A percentile compares a stretch with the other conserved stretches of the same genome.
phyloP scores from a whole-genome alignment of 805 yeast species.

The Wickerhamiella parazyma region DNA sequence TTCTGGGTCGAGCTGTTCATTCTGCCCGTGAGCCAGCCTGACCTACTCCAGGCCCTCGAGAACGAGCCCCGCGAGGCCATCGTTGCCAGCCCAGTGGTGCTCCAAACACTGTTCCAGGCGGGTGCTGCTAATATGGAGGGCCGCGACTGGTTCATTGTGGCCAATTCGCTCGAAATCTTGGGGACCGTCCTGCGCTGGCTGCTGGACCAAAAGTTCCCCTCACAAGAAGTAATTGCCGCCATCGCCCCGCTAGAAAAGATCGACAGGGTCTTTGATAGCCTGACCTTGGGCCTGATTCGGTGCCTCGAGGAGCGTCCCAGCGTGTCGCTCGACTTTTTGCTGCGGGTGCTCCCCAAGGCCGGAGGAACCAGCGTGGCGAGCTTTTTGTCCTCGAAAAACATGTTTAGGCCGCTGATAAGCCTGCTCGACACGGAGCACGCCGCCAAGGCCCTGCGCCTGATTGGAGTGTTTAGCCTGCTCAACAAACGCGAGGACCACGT shows the following conservation, averaged over 20 bases:
- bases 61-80: conserved; percentile 13
- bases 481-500: conserved; percentile 26
- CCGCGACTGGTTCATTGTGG: conserved; percentile 11
- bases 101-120: conserved; percentile 18
- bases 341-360: conserved; percentile 21
- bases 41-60: conserved; percentile 13
- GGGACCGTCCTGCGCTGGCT: conserved; percentile 21
- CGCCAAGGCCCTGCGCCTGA: conserved; percentile 24
- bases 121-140: conserved; percentile 17
- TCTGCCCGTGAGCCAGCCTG: conserved; percentile 19
- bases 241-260: conserved; percentile 27
- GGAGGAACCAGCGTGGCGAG: conserved; percentile 25
- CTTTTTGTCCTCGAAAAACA: conserved; percentile 25
- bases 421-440: conserved; percentile 22
- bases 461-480: conserved; percentile 28
- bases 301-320: conserved; percentile 18
- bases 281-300: conserved; percentile 21
- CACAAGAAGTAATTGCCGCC: conserved; percentile 23
- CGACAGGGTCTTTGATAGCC: conserved; percentile 21
- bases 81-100: conserved; percentile 15
- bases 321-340: conserved; percentile 12
- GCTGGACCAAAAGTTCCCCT: conserved; percentile 20
- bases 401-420: conserved; percentile 27
- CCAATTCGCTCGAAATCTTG: conserved; percentile 19
- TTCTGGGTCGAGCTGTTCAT: conserved; percentile 27